Evolutionary conservation across 129 eudicot genomes (phyloP).

Genomic region (Saposhnikovia divaricata): DNA sequence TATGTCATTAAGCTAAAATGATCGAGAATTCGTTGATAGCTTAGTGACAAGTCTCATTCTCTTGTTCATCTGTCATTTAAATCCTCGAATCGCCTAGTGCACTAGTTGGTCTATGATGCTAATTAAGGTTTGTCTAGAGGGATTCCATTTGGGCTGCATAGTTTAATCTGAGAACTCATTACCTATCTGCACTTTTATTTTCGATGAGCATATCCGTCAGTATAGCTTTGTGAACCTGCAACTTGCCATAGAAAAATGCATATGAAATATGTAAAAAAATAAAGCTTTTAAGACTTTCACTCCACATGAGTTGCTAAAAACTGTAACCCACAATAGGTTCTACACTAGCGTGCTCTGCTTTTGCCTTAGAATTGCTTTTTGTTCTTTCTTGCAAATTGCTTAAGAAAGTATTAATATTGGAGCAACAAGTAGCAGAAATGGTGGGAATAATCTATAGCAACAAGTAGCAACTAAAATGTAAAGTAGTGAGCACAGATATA

Average conservation of each 20-base stretch:
- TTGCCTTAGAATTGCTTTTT: neutral
- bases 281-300: neutral
- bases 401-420: neutral
- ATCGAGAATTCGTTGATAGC: neutral
- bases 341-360: neutral
- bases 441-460: neutral
- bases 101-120: neutral
- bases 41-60: neutral
- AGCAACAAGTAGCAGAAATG: neutral
- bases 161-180: neutral
- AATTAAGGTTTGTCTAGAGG: neutral
- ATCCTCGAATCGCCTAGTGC: neutral
- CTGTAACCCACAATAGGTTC: neutral
- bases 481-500: neutral
- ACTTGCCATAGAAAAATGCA: neutral
- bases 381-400: slow-evolving; percentile 1
- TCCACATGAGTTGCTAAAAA: neutral
- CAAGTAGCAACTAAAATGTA: too few relatives aligned
- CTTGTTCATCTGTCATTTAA: too few relatives aligned
- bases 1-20: too few relatives aligned
- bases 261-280: too few relatives aligned
- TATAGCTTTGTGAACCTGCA: neutral
- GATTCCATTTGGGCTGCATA: neutral
- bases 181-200: neutral
- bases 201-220: neutral